These are phyloP conservation scores for Papiliotrema nemorosa DNA, from an alignment of 1,284 basidiomycete species.

Conservation along the genomic window DNA sequence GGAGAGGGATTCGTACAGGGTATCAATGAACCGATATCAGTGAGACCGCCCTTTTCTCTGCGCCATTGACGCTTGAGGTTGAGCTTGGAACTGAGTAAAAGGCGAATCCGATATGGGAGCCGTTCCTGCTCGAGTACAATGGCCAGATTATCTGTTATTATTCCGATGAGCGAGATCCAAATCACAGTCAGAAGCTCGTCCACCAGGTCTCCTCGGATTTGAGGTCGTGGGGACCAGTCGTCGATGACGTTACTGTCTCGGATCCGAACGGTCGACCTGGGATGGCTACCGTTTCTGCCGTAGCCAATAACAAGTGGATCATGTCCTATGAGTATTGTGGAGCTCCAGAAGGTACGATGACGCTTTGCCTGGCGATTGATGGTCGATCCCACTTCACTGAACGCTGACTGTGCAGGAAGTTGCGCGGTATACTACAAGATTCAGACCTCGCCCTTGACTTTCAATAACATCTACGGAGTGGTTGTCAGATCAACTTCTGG, in stretches of 20 bases:
- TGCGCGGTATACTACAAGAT: conserved; percentile 26
- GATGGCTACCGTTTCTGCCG: conserved; percentile 40
- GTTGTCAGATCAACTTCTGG: conserved; percentile 24
- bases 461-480: conserved; percentile 8
- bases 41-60: no score
- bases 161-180: conserved; percentile 46
- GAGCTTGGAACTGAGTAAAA: no score
- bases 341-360: no score
- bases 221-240: conserved; percentile 40
- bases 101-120: conserved; percentile 14
- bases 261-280: conserved; percentile 40
- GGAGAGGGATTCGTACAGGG: no score
- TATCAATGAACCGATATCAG: no score
- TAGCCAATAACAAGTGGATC: conserved; percentile 40
- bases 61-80: no score
- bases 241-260: conserved; percentile 37
- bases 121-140: conserved; percentile 39
- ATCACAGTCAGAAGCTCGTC: conserved; percentile 45
- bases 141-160: conserved; percentile 45
- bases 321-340: conserved; percentile 28
- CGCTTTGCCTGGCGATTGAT: no score
- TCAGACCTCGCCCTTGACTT: conserved; percentile 11
- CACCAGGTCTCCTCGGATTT: conserved; percentile 42
- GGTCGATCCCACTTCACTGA: no score
- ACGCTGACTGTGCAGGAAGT: no score